Percentiles rank a stretch among this genome's conserved stretches.
Evolutionary conservation across 768 basidiomycete species (phyloP).

Genomic region (Rickenella mellea): DNA sequence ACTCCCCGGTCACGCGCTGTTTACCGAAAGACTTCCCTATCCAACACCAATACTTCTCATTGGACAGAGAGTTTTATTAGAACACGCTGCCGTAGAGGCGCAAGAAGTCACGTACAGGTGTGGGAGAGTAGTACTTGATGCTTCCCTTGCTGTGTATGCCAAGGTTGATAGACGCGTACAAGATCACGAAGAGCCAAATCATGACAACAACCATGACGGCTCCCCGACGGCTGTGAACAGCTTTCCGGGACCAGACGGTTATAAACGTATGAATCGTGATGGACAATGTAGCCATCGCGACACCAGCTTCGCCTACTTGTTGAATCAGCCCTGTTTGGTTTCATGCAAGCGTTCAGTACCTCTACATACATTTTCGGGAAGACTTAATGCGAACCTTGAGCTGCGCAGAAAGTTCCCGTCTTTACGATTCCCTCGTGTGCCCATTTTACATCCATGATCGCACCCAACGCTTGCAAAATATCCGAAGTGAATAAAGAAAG

Average conservation of each 20-base stretch:
- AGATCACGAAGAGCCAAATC: slow-evolving; percentile 21
- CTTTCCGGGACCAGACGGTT: slow-evolving; percentile 26
- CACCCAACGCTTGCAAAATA: slow-evolving; percentile 4
- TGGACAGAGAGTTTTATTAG: not conserved
- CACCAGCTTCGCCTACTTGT: slow-evolving; percentile 32
- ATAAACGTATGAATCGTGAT: slow-evolving; percentile 34
- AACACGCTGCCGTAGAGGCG: not conserved
- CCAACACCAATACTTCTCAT: slow-evolving; percentile 20
- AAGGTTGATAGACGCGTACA: slow-evolving; percentile 24
- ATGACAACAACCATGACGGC: slow-evolving; percentile 17
- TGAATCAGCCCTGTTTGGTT: slow-evolving; percentile 24
- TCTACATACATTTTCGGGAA: not conserved
- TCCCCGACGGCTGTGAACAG: slow-evolving; percentile 15
- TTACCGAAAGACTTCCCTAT: slow-evolving; percentile 9
- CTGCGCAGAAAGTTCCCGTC: slow-evolving; percentile 23
- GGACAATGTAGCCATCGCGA: slow-evolving; percentile 30
- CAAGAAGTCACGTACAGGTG: no score
- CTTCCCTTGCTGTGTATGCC: slow-evolving; percentile 8
- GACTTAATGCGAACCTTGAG: slow-evolving; percentile 21
- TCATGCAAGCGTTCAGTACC: no score
- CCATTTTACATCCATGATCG: slow-evolving; percentile 18
- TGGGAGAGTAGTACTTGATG: not conserved
- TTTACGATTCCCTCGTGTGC: slow-evolving; percentile 23
- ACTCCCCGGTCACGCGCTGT: slow-evolving; percentile 15
- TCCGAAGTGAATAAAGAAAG: slow-evolving; percentile 9